A percentile compares a stretch with the other conserved stretches of the same genome.
Conservation (phyloP, 192 early-diverging fungal species). For the Backusella circina region DNA sequence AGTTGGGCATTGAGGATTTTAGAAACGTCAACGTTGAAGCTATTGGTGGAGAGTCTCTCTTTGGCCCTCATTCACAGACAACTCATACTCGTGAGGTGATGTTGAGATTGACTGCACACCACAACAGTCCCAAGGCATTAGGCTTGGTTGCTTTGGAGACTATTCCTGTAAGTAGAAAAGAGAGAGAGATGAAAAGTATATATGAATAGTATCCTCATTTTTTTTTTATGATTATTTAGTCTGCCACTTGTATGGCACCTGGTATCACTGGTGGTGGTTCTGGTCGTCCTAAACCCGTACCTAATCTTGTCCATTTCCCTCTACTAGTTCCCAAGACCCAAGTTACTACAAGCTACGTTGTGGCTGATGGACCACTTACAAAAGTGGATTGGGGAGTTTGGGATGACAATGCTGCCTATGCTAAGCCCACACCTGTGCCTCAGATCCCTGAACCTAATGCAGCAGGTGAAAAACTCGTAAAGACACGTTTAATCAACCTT, state of each 20-base stretch:
- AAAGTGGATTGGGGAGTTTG: constrained; percentile 26
- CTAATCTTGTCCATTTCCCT: constrained; percentile 61
- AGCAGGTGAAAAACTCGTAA: constrained; percentile 10
- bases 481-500: constrained; percentile 50
- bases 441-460: constrained; percentile 16
- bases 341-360: constrained; percentile 35
- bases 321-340: constrained; percentile 47
- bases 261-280: constrained; percentile 54
- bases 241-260: constrained; percentile 56
- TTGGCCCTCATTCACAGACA: constrained; percentile 29
- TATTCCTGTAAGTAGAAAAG: constrained; percentile 33
- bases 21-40: constrained; percentile 53
- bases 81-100: constrained; percentile 42
- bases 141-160: constrained; percentile 45
- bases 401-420: constrained; percentile 10
- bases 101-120: constrained; percentile 41
- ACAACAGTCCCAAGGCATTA: constrained; percentile 40
- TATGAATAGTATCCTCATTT: neutral
- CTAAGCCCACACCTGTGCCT: constrained; percentile 24
- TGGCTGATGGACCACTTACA: constrained; percentile 30
- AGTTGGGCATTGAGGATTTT: constrained; percentile 46
- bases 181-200: neutral
- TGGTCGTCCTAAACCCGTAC: constrained; percentile 53
- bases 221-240: constrained; percentile 18
- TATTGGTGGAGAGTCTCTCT: constrained; percentile 55